Base-by-base conservation (phyloP, 2,329 filamentous ascomycete species). In the Celoporthe dispersa region DNA sequence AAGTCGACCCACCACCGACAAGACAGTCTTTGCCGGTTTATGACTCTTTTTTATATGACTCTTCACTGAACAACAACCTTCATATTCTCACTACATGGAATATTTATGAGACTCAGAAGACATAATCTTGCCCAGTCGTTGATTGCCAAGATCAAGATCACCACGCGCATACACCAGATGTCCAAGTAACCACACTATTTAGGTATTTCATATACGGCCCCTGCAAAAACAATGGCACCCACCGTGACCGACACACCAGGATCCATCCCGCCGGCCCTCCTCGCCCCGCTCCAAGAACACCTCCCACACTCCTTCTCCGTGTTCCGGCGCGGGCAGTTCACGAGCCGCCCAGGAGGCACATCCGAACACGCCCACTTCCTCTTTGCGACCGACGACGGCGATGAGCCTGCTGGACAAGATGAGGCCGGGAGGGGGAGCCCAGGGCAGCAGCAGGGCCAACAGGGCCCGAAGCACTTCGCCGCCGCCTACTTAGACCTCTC, bases 401-500 rank as follows among this genome's bases (percentile, higher is more conserved):
- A 35, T 35, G 35, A 48, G 44, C 55, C 60, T 37, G 57, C 39
- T 14, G 12, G 19, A n/a, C 33, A 61, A 4, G 35, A 63, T 63
- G 41, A 19, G 19, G 39, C 68, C 19, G 64, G 70, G 14, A 16
- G 11, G 35, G 9, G 37, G 7, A 25, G 14, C 5, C 19, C 12
- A 41, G 11, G 37, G n/a, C 16, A n/a, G 35, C 60, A 44, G 39
- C 31, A 44, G 25, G 5, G n/a, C n/a, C 59, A 33, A 14, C 59
- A 25, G 33, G 44, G 25, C 31, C 33, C 35, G 62, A 8, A 37
- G 1, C 70, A 77, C 16, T 89, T 91, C 75, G 84, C 85, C 0
- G 86, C 85, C 0, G 87, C 86, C 0, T 91, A 89, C 75, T 76
- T 91, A 7, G 90, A 93, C 77, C 82, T 90, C 28, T 85, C 85